Conservation (phyloP, 495 filamentous ascomycete genomes). For the Lasiosphaeriaceae sp. region DNA sequence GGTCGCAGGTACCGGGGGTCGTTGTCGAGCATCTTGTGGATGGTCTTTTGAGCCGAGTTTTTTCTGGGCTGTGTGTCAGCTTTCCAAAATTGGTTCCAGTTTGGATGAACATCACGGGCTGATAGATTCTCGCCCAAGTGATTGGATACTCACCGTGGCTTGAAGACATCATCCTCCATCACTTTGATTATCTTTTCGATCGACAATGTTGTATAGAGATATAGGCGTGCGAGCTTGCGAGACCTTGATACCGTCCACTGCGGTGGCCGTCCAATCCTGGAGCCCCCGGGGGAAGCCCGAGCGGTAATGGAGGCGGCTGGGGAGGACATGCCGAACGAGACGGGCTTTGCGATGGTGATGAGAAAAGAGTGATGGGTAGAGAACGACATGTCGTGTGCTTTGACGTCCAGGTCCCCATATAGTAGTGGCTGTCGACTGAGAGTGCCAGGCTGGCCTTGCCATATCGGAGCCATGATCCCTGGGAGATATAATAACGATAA, state of each 20-base stretch:
- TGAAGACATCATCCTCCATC: slow-evolving; percentile 40
- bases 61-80: slow-evolving; percentile 25
- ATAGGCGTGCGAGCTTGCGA: slow-evolving; percentile 41
- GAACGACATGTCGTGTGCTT: not conserved
- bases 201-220: slow-evolving; percentile 41
- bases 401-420: not conserved
- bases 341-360: not conserved
- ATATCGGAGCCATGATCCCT: not conserved
- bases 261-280: slow-evolving; percentile 40
- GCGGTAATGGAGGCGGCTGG: slow-evolving; percentile 3
- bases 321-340: slow-evolving; percentile 17
- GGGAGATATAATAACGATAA: not conserved
- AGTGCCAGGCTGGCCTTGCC: not conserved
- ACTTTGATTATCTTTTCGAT: slow-evolving; percentile 42
- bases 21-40: slow-evolving; percentile 43
- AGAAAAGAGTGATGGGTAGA: not conserved
- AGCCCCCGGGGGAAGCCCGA: slow-evolving; percentile 18
- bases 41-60: slow-evolving; percentile 47
- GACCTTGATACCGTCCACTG: slow-evolving; percentile 42
- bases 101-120: not conserved
- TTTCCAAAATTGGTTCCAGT: not conserved
- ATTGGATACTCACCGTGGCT: slow-evolving; percentile 27
- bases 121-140: not conserved
- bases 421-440: not conserved
- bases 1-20: slow-evolving; percentile 46